These are phyloP conservation scores for Eucalyptus sideroxylon DNA, from an alignment of 345 rosid species.

Conservation along the genomic window DNA sequence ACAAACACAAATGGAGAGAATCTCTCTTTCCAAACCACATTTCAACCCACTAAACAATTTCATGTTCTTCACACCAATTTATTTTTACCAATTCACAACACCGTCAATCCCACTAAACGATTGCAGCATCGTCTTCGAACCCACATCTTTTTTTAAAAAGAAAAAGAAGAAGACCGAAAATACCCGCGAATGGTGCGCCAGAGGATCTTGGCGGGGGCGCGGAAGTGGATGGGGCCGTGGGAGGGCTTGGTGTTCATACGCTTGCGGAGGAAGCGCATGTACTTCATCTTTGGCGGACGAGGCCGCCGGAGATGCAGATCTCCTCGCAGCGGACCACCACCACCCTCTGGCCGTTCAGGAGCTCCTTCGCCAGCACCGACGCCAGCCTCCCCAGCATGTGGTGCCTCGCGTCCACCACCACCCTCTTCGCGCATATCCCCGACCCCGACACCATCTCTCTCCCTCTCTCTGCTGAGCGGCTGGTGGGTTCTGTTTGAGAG, in stretches of 20 bases:
- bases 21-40: background rate
- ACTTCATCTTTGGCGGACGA: slow-evolving; percentile 92
- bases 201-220: slow-evolving; percentile 85
- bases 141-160: background rate
- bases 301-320: slow-evolving; percentile 74
- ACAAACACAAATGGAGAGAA: background rate
- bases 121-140: background rate
- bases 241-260: slow-evolving; percentile 95
- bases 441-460: slow-evolving; percentile 62
- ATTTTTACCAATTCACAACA: background rate
- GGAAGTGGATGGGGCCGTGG: slow-evolving; percentile 85
- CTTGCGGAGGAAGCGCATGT: slow-evolving; percentile 74
- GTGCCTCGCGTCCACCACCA: slow-evolving; percentile 75
- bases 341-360: slow-evolving; percentile 69
- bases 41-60: background rate
- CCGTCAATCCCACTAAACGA: background rate
- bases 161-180: fast-evolving
- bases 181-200: slow-evolving; percentile 87
- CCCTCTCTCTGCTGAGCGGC: background rate
- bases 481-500: background rate
- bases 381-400: slow-evolving; percentile 78
- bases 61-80: background rate
- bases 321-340: slow-evolving; percentile 76
- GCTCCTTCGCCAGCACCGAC: slow-evolving; percentile 65
- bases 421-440: slow-evolving; percentile 53